Conservation (phyloP, 441 rosid species). For the Melianthus villosus region DNA sequence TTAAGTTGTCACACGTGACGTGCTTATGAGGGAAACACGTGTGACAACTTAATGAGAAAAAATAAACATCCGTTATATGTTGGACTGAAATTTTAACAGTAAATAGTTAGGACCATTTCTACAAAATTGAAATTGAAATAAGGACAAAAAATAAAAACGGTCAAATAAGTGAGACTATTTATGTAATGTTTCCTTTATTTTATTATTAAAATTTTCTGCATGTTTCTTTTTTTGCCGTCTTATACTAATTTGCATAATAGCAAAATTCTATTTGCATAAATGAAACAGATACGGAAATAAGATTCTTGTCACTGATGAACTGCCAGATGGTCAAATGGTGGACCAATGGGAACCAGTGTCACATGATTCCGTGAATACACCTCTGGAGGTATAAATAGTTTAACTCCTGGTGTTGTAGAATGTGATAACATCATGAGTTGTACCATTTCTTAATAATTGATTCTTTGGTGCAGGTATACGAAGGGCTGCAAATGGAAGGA, state of each 20-base stretch:
- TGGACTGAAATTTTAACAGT: no score
- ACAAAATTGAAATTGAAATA: no score
- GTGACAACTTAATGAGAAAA: no score
- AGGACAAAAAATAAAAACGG: no score
- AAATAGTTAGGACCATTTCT: no score
- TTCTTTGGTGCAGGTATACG: slow-evolving; percentile 46
- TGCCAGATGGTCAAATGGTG: slow-evolving; percentile 97
- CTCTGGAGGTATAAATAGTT: slow-evolving; percentile 47
- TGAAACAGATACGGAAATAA: slow-evolving; percentile 81
- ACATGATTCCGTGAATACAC: slow-evolving; percentile 76
- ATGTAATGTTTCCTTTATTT: no score
- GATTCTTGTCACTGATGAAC: slow-evolving; percentile 98
- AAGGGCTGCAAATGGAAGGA: slow-evolving; percentile 82
- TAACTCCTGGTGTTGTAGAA: slow-evolving; percentile 9
- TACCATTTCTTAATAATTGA: slow-evolving; percentile 12
- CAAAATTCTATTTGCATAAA: slow-evolving; percentile 11
- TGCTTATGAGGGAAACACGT: no score
- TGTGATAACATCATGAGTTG: slow-evolving; percentile 3
- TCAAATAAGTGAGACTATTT: no score
- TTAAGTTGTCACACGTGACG: no score
- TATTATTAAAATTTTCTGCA: no score
- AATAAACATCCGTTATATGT: no score
- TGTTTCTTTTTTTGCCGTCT: slow-evolving; percentile 8
- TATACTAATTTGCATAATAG: slow-evolving; percentile 8
- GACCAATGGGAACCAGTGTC: slow-evolving; percentile 98